A percentile compares a stretch with the other conserved stretches of the same genome.
phyloP scores from a whole-genome alignment of 2,329 filamentous ascomycete genomes.

The Aspergillus chevalieri region DNA sequence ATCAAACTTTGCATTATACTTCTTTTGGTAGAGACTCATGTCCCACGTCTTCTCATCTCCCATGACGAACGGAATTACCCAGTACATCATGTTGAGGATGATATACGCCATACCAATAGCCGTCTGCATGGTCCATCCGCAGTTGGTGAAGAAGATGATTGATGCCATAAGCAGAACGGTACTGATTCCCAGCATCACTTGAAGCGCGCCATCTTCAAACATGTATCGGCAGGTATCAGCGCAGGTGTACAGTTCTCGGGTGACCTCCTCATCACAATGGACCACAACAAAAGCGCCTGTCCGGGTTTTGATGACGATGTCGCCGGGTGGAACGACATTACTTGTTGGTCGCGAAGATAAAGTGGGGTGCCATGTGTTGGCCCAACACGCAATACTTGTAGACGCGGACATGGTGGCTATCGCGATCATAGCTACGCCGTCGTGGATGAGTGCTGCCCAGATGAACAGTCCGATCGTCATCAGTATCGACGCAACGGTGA shows the following conservation, averaged over 20 bases:
- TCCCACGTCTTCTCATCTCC: slow-evolving; percentile 50
- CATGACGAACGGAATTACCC: slow-evolving; percentile 49
- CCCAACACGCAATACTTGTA: slow-evolving; percentile 51
- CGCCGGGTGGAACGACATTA: slow-evolving; percentile 48
- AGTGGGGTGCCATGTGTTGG: slow-evolving; percentile 53
- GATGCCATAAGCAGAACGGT: slow-evolving; percentile 57
- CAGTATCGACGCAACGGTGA: slow-evolving; percentile 48
- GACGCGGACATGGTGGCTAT: slow-evolving; percentile 49
- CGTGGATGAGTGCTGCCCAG: slow-evolving; percentile 31
- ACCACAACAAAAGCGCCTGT: slow-evolving; percentile 56
- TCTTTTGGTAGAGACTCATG: slow-evolving; percentile 29
- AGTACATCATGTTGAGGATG: slow-evolving; percentile 55
- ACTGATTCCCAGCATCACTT: slow-evolving; percentile 51
- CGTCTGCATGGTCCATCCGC: slow-evolving; percentile 55
- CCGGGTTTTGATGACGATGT: slow-evolving; percentile 57
- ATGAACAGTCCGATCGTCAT: slow-evolving; percentile 15
- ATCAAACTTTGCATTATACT: slow-evolving; percentile 42
- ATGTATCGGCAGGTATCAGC: slow-evolving; percentile 56
- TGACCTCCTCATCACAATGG: slow-evolving; percentile 53
- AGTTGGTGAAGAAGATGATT: slow-evolving; percentile 58
- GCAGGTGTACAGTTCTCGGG: slow-evolving; percentile 57
- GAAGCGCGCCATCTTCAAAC: slow-evolving; percentile 44
- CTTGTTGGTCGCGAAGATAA: slow-evolving; percentile 48
- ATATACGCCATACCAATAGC: slow-evolving; percentile 55
- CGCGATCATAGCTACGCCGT: slow-evolving; percentile 49